These are phyloP conservation scores for Polyplosphaeria fusca DNA, from an alignment of 495 filamentous ascomycete species.

Conservation along the genomic window DNA sequence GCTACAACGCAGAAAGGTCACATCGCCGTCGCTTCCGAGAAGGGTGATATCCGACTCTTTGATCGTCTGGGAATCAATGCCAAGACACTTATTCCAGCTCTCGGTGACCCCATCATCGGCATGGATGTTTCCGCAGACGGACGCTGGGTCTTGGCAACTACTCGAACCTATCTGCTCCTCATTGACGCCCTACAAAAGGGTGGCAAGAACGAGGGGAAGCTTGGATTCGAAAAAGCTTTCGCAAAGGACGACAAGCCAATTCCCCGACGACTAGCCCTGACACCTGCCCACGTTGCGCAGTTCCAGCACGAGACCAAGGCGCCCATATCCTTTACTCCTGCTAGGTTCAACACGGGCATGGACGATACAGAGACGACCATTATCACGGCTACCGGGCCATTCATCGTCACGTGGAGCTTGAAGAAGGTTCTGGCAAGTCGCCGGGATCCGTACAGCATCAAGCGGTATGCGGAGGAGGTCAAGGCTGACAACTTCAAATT, in stretches of 20 bases:
- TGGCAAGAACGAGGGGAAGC: conserved; percentile 95
- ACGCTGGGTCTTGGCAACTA: conserved; percentile 91
- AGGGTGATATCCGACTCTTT: conserved; percentile 95
- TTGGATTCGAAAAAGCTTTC: conserved; percentile 93
- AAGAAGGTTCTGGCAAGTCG: conserved; percentile 76
- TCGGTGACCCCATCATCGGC: conserved; percentile 92
- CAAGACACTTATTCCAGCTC: conserved; percentile 92
- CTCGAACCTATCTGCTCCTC: conserved; percentile 89
- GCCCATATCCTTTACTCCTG: conserved; percentile 81
- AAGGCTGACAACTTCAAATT: conserved; percentile 99
- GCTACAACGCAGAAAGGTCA: conserved; percentile 96
- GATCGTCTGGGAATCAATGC: conserved; percentile 95
- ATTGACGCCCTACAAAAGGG: conserved; percentile 86
- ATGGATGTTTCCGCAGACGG: conserved; percentile 93
- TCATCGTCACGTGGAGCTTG: conserved; percentile 94
- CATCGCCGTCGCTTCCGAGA: conserved; percentile 93
- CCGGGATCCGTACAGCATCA: conserved; percentile 91
- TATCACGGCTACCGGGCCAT: conserved; percentile 94
- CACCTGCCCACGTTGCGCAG: conserved; percentile 87
- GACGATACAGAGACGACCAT: conserved; percentile 81
- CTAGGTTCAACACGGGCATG: conserved; percentile 89
- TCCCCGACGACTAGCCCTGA: conserved; percentile 82
- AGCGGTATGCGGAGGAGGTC: conserved; percentile 90
- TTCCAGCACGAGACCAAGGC: conserved; percentile 92
- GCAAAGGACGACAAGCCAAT: conserved; percentile 90